Percentiles rank a stretch among this genome's conserved stretches.
phyloP scores from a whole-genome alignment of 768 basidiomycete genomes.

The Calocybe indica region DNA sequence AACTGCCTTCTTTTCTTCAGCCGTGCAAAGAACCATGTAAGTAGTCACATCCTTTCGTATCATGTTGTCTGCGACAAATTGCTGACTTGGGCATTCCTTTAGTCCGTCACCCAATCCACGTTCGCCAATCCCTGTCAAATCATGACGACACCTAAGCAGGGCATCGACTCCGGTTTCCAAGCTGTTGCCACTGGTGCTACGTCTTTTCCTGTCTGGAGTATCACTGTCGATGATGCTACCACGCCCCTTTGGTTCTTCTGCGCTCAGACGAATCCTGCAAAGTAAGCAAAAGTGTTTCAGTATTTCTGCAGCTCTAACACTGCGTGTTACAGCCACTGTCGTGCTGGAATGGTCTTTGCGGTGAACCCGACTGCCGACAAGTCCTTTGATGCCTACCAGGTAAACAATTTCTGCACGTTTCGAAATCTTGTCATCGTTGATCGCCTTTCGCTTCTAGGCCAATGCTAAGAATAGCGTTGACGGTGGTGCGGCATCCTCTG shows the following conservation, averaged over 20 bases:
- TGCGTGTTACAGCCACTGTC: conserved; percentile 35
- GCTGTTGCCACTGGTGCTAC: conserved; percentile 25
- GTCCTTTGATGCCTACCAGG: conserved; percentile 44
- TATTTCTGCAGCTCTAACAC: too few relatives aligned
- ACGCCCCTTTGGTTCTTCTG: conserved; percentile 61
- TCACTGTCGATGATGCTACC: conserved; percentile 39
- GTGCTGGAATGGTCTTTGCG: conserved; percentile 56
- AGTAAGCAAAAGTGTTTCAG: conserved; percentile 10
- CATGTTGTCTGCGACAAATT: neutral
- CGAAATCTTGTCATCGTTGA: neutral
- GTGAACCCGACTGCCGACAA: conserved; percentile 44
- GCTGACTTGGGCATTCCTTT: neutral
- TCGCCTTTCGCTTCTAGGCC: conserved; percentile 1
- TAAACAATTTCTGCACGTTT: conserved; percentile 6
- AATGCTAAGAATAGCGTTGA: conserved; percentile 13
- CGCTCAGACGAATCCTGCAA: conserved; percentile 31
- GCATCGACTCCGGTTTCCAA: conserved; percentile 50
- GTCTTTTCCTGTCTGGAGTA: conserved; percentile 34
- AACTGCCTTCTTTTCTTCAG: conserved; percentile 12
- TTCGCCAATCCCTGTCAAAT: conserved; percentile 47
- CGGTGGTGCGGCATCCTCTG: neutral
- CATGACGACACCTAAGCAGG: conserved; percentile 26
- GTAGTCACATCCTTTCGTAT: conserved; percentile 8
- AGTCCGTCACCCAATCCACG: conserved; percentile 58
- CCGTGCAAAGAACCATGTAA: conserved; percentile 38